Evolutionary conservation across 1,284 basidiomycete genomes (phyloP), one percentile per base, ranked within the genome.

Genomic region (Puccinia hordei): DNA sequence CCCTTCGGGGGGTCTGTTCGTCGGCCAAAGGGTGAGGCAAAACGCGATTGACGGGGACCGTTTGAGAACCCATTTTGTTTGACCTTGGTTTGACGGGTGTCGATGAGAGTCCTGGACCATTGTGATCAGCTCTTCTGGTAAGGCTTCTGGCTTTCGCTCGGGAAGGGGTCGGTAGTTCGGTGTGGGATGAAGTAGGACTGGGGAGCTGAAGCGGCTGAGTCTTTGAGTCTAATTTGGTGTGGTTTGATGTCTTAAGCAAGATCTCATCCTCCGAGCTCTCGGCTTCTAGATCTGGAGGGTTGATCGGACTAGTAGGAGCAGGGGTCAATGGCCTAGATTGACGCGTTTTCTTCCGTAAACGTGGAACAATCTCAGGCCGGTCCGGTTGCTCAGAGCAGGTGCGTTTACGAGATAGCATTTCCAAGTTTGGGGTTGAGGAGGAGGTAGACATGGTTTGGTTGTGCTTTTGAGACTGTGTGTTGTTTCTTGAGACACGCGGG

Each of bases 191-290:
- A 27, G 57, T 59, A 8, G 57, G 57, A 59, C 57, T 59, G 57
- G 57, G 57, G 2, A 59, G 57, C n/a, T 59, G 57, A 33, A 59
- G 57, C 27, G 57, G 57, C 57, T 59, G 33, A 13, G 57, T 33
- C 27, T 30, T 59, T 59, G 57, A 33, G 12, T 59, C 5, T 59
- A 27, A 13, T 17, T 59, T 59, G 30, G 57, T 59, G 5, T 59
- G 19, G 27, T n/a, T 59, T 30, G 57, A 59, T 59, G 8, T 27
- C 15, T 33, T 59, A 27, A 59, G 57, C n/a, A 59, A 59, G 24
- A 59, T 30, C 57, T 59, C 57, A 33, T 59, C 57, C 15, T 59
- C 57, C 15, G 57, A 59, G 57, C 57, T 59, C 57, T 59, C 57
- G 27, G 24, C 8, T 13, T 33, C 27, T 33, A 24, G 27, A 59